phyloP scores from a whole-genome alignment of 768 basidiomycete genomes.

The Epithele typhae region DNA sequence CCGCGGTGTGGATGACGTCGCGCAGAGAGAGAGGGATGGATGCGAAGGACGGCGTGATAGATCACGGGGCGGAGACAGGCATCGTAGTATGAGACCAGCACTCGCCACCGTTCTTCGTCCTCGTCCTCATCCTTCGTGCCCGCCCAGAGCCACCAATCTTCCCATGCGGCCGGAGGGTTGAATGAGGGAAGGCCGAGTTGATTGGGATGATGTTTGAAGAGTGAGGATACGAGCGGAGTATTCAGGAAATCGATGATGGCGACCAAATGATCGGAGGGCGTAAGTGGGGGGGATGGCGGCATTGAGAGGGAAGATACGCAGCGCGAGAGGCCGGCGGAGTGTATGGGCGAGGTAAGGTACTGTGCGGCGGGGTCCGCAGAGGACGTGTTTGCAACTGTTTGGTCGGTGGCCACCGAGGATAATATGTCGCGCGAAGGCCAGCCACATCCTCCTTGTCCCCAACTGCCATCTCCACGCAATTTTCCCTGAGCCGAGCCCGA shows the following conservation, averaged over 20 bases:
- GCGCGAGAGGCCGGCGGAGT: too few species aligned
- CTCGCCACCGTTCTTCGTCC: slow-evolving; percentile 14
- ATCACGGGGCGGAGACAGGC: background rate
- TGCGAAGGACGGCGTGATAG: background rate
- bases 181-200: background rate
- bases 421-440: too few species aligned
- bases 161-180: background rate
- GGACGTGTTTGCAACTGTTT: background rate
- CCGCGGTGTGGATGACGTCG: background rate
- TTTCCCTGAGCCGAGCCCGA: too few species aligned
- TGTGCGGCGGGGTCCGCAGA: background rate
- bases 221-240: background rate
- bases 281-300: too few species aligned
- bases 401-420: background rate
- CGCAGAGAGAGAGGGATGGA: background rate
- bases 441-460: too few species aligned
- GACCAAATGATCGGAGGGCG: background rate
- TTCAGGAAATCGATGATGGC: background rate
- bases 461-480: too few species aligned
- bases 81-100: slow-evolving; percentile 15
- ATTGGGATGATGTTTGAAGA: slow-evolving; percentile 1
- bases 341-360: too few species aligned
- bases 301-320: too few species aligned
- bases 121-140: background rate
- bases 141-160: slow-evolving; percentile 25